Evolutionary conservation across 352 stramenopile species (phyloP), one percentile per base, ranked within the genome.

Genomic region (Globisporangium spiculum): DNA sequence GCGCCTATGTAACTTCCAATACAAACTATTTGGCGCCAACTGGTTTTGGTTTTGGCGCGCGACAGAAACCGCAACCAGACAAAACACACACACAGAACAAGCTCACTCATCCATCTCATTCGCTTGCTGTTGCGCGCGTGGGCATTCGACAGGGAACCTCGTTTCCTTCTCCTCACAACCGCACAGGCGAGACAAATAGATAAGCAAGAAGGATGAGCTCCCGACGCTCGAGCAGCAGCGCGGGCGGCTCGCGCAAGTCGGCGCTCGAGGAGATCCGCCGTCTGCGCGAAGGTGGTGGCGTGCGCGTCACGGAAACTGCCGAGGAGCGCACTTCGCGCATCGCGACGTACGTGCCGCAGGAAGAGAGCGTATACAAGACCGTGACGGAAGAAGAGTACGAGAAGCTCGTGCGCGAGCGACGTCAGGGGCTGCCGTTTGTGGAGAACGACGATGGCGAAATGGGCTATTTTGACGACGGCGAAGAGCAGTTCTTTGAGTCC

Each of bases 401-500:
- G 46, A 77, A 94, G 63, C 75, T 96, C 24, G 89, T 96, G 53
- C 84, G 79, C 32, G 82, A 96, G 73, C 84, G 89, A 1, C 88
- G 89, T 34, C 75, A 89, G 38, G 84, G 83, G 0, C 66, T 94
- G 54, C 86, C 88, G 2, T 96, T 96, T 61, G 89, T 96, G 4
- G 65, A 66, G 63, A 93, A 96, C 68, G 89, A 96, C 32, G 88
- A 91, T 60, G 77, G 81, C 14, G 86, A 89, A 67, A 92, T 95
- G 76, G 89, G 89, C 16, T 96, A 96, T 70, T 96, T 89, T 61
- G 89, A 96, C 64, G 88, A 96, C 60, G 89, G 89, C 57, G 89
- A 96, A 61, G 89, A 96, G 62, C 84, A 93, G 77, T 95, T 95
- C 62, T 96, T 96, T 63, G 89, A 96, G 64, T 93, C 84, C 20